phyloP scores from a whole-genome alignment of 2,329 filamentous ascomycete species.

The Colletotrichum nymphaeae region DNA sequence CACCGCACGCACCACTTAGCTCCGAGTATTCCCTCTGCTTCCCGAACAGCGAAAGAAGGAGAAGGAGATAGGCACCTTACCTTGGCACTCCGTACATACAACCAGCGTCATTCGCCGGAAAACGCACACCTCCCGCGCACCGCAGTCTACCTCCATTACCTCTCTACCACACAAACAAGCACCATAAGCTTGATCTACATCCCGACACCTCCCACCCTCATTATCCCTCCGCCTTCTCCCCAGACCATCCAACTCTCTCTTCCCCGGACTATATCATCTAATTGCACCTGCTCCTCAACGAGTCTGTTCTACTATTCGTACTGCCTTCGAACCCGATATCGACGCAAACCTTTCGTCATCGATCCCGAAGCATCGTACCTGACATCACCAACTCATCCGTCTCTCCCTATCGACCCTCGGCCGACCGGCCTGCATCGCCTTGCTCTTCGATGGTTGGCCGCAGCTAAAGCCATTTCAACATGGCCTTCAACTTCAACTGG shows the following conservation, averaged over 20 bases:
- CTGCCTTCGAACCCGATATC: not conserved
- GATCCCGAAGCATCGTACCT: not conserved
- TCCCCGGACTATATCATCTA: constrained; percentile 25
- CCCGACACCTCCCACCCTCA: constrained; percentile 10
- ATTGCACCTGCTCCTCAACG: constrained; percentile 24
- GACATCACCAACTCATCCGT: constrained; percentile 5
- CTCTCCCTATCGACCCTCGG: constrained; percentile 4
- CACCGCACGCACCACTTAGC: constrained; percentile 24
- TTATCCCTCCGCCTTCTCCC: constrained; percentile 11
- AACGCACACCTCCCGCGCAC: not conserved
- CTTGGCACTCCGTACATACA: not conserved
- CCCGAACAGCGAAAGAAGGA: constrained; percentile 6
- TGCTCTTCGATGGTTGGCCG: constrained; percentile 36
- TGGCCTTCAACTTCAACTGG: constrained; percentile 99
- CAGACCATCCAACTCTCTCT: constrained; percentile 5
- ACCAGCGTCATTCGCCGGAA: constrained; percentile 36
- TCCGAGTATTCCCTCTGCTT: constrained; percentile 30
- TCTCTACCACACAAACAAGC: constrained; percentile 17
- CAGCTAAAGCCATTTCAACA: constrained; percentile 65
- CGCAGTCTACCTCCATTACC: not conserved
- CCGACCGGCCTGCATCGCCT: constrained; percentile 27
- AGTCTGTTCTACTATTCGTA: constrained; percentile 10
- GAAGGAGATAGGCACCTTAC: constrained; percentile 8
- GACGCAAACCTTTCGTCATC: constrained; percentile 1
- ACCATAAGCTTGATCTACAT: constrained; percentile 14